These are phyloP conservation scores for Epichloe brachyelytri DNA, from an alignment of 2,329 filamentous ascomycete species.

Conservation along the genomic window DNA sequence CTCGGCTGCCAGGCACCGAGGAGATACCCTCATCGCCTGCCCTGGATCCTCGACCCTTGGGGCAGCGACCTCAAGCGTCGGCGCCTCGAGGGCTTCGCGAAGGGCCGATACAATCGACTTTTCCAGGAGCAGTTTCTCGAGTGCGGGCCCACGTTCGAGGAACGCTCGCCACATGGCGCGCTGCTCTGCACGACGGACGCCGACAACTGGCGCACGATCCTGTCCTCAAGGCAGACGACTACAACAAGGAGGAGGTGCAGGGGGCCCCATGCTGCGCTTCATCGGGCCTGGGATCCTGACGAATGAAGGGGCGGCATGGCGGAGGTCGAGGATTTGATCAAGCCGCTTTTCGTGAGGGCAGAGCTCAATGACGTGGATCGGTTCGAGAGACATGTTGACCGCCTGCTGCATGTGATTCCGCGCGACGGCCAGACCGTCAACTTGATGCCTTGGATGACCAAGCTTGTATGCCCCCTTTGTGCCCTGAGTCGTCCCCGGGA, in stretches of 20 bases:
- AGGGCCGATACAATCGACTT: background rate
- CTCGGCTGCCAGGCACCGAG: background rate
- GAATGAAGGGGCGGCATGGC: conserved; percentile 1
- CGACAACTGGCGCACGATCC: conserved; percentile 1
- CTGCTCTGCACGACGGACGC: background rate
- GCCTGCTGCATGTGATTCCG: background rate
- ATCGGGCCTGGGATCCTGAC: conserved; percentile 1
- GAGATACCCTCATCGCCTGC: conserved; percentile 1
- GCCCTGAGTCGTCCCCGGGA: no score
- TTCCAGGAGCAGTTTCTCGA: background rate
- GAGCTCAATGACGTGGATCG: background rate
- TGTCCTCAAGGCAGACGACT: background rate
- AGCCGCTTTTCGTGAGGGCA: conserved; percentile 1
- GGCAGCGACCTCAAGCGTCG: background rate
- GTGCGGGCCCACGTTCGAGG: conserved; percentile 2
- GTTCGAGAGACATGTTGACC: conserved; percentile 3
- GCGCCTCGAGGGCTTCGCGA: background rate
- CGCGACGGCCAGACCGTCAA: background rate
- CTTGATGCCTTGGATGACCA: conserved; percentile 1
- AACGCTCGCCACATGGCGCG: background rate
- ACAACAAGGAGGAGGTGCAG: background rate
- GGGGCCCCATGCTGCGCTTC: background rate
- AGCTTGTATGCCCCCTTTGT: background rate
- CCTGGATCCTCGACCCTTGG: conserved; percentile 2
- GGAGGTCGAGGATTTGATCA: background rate